Percentiles rank a stretch among this genome's conserved stretches.
Evolutionary conservation across 2,329 filamentous ascomycete genomes (phyloP).

Genomic region (Claviceps sp.): DNA sequence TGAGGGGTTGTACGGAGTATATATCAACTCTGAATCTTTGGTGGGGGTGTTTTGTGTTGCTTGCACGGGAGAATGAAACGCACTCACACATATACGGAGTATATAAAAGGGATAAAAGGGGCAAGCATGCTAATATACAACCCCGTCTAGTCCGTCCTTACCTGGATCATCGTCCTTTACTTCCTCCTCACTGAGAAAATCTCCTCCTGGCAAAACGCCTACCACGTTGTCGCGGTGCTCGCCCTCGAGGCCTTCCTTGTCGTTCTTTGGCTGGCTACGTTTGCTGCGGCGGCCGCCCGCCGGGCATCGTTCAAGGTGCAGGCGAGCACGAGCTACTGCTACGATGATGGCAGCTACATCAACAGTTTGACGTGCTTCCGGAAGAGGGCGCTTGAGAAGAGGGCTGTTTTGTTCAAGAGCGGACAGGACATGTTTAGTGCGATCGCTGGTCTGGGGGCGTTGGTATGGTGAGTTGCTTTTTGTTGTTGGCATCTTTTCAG

Average conservation of each 20-base stretch:
- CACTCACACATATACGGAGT: too few species aligned
- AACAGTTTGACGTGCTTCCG: conserved; percentile 24
- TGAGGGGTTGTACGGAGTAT: conserved; percentile 13
- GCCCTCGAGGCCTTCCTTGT: conserved; percentile 29
- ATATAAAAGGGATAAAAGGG: background rate
- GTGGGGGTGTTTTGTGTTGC: too few species aligned
- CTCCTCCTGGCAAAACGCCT: conserved; percentile 18
- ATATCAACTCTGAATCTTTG: too few species aligned
- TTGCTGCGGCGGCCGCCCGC: conserved; percentile 25
- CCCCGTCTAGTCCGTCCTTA: conserved; percentile 26
- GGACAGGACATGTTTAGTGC: conserved; percentile 24
- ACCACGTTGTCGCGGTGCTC: conserved; percentile 32
- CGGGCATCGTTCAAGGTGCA: conserved; percentile 23
- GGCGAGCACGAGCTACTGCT: conserved; percentile 18
- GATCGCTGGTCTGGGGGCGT: conserved; percentile 29
- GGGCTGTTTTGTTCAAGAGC: conserved; percentile 19
- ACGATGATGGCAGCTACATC: conserved; percentile 26
- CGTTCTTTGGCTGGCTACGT: conserved; percentile 34
- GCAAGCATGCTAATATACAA: conserved; percentile 2
- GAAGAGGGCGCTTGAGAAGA: conserved; percentile 14
- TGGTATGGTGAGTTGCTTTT: conserved; percentile 24
- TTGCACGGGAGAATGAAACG: too few species aligned
- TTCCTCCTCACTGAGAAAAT: conserved; percentile 27
- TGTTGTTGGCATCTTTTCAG: background rate
- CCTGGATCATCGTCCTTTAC: conserved; percentile 31